These are phyloP conservation scores for Nectriaceae sp. DNA, from an alignment of 2,329 filamentous ascomycete genomes.

Conservation along the genomic window DNA sequence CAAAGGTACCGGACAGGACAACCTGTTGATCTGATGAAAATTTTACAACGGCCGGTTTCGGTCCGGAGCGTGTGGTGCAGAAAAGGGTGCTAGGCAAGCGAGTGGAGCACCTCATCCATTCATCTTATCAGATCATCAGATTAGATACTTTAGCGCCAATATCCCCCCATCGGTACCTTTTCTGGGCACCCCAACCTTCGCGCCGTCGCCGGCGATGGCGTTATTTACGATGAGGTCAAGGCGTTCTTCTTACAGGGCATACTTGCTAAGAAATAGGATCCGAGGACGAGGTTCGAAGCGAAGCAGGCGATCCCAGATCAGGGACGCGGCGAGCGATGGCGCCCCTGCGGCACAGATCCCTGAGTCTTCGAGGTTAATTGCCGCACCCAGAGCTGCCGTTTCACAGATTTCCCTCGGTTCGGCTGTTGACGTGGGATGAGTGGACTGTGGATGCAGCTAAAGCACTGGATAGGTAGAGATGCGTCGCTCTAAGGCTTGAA, in stretches of 20 bases:
- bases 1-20: background rate
- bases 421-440: too few species aligned
- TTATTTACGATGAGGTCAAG: too few species aligned
- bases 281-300: background rate
- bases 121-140: constrained; percentile 50
- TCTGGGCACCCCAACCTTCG: constrained; percentile 2
- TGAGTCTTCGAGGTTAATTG: constrained; percentile 21
- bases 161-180: too few species aligned
- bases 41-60: constrained; percentile 27
- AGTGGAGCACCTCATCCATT: background rate
- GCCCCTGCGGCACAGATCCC: constrained; percentile 11
- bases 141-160: constrained; percentile 35
- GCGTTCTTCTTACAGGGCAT: background rate
- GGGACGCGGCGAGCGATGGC: constrained; percentile 5
- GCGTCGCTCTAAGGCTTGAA: too few species aligned
- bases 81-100: background rate
- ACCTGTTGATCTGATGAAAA: constrained; percentile 28
- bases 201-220: too few species aligned
- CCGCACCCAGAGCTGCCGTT: constrained; percentile 14
- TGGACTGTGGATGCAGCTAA: too few species aligned
- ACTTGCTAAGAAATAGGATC: background rate
- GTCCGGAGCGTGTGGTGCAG: constrained; percentile 17
- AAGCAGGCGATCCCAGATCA: constrained; percentile 5
- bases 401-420: background rate
- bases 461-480: background rate